Evolutionary conservation across 305 asterid species (phyloP), one percentile per base, ranked within the genome.

Genomic region (Petunia hybrid): DNA sequence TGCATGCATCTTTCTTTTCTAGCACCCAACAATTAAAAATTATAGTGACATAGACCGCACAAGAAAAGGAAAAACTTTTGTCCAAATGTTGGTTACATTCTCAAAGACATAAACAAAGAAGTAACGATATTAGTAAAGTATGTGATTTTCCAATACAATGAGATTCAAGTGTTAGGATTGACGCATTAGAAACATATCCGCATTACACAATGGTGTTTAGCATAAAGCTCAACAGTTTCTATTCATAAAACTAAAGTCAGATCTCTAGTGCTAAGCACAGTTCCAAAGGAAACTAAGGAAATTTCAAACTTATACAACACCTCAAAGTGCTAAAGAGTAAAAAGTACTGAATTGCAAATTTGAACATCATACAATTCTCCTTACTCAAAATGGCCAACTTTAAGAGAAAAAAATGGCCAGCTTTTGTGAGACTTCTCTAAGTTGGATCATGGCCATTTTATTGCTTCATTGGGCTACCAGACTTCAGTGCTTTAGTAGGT

Each of bases 401-500:
- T 48, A 48, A 22, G 22, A 22, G 22, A 22, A 22, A 22, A 35
- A 71, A 35, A 12, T 62, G 78, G 36, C 78, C 45, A 35, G 51
- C 35, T 48, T 9, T 48, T 22, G 22, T 22, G 22, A 22, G 10
- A 51, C 56, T 51, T 3, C 56, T 9, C 14, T 9, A 51, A 51
- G 56, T 51, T 59, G 46, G 7, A 62, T 76, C 65, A 65, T 5
- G 68, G 40, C 16, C 38, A 51, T 48, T 2, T 16, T 43, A 16
- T 9, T 68, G 48, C 43, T 62, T 76, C 9, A 43, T 1, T 53
- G 40, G 75, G 68, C 8, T 56, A 63, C 45, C 40, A 55, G 84
- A 76, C 22, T 78, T 85, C 56, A 22, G 84, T 89, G 81, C 86
- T 76, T 90, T 79, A 70, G 84, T 59, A 61, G 75, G 82, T 39